These are phyloP conservation scores for Castanea mollissima DNA, from an alignment of 306 rosid species.

Conservation along the genomic window DNA sequence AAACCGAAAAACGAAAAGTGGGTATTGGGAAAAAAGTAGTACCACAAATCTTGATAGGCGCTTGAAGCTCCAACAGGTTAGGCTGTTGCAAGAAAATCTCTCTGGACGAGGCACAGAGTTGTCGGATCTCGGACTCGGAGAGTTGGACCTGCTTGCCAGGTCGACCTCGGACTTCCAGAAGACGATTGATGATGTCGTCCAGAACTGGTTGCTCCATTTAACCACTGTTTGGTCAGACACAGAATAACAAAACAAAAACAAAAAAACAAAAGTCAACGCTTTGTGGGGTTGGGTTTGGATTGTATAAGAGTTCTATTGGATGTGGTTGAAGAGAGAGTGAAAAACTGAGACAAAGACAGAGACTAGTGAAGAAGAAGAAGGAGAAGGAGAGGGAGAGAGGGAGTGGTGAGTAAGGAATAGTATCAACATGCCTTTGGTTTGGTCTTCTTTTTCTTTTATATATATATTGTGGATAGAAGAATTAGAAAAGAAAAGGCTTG, in stretches of 20 bases:
- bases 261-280: slow-evolving; percentile 23
- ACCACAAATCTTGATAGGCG: slow-evolving; percentile 97
- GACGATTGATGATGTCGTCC: slow-evolving; percentile 82
- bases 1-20: not conserved
- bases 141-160: slow-evolving; percentile 94
- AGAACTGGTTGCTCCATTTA: slow-evolving; percentile 68
- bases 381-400: not conserved
- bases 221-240: slow-evolving; percentile 1
- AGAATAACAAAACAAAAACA: not conserved
- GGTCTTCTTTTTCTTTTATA: too few species aligned
- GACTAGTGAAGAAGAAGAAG: not conserved
- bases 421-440: slow-evolving; percentile 31
- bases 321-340: not conserved
- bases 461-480: too few species aligned
- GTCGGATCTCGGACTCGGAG: slow-evolving; percentile 92
- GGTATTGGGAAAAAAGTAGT: slow-evolving; percentile 9
- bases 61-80: slow-evolving; percentile 75
- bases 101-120: slow-evolving; percentile 63
- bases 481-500: too few species aligned
- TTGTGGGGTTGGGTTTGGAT: too few species aligned
- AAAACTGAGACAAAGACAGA: not conserved
- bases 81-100: slow-evolving; percentile 86
- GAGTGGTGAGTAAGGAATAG: slow-evolving; percentile 2
- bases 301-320: not conserved
- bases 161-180: slow-evolving; percentile 75